Percentiles rank a stretch among this genome's conserved stretches.
phyloP scores from a whole-genome alignment of 140 eudicot genomes.

The Cichorium intybus region DNA sequence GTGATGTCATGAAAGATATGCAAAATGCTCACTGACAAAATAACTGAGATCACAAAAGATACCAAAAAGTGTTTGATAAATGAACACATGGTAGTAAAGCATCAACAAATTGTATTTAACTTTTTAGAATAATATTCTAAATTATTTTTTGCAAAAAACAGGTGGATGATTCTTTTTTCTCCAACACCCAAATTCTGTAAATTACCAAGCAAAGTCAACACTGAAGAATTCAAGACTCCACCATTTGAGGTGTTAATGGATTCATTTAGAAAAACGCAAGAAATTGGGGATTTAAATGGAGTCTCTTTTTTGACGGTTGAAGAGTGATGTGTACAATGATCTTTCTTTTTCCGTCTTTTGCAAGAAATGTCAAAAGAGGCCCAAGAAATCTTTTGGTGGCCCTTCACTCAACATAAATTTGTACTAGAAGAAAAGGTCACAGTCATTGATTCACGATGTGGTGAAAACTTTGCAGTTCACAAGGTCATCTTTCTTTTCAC shows the following conservation, averaged over 20 bases:
- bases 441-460: too few species aligned
- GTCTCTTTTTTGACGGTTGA: conserved; percentile 4
- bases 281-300: conserved; percentile 31
- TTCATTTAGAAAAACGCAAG: conserved; percentile 36
- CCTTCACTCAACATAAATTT: too few species aligned
- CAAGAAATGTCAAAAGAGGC: too few species aligned
- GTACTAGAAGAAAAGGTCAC: too few species aligned
- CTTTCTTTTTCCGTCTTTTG: neutral
- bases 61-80: conserved; percentile 49
- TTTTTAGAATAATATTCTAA: neutral
- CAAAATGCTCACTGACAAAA: conserved; percentile 36
- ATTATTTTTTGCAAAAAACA: conserved; percentile 25
- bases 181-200: conserved; percentile 36
- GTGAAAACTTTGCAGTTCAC: conserved; percentile 88
- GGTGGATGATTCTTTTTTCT: conserved; percentile 41
- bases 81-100: conserved; percentile 42
- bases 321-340: conserved; percentile 12
- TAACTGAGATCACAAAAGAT: conserved; percentile 40
- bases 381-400: too few species aligned
- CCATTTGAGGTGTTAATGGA: conserved; percentile 52
- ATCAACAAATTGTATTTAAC: neutral
- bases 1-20: conserved; percentile 35
- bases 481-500: conserved; percentile 49
- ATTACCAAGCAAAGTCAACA: conserved; percentile 26
- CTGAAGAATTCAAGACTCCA: conserved; percentile 51